phyloP scores from a whole-genome alignment of 192 early-diverging fungal genomes.

The Spinellus fusiger region DNA sequence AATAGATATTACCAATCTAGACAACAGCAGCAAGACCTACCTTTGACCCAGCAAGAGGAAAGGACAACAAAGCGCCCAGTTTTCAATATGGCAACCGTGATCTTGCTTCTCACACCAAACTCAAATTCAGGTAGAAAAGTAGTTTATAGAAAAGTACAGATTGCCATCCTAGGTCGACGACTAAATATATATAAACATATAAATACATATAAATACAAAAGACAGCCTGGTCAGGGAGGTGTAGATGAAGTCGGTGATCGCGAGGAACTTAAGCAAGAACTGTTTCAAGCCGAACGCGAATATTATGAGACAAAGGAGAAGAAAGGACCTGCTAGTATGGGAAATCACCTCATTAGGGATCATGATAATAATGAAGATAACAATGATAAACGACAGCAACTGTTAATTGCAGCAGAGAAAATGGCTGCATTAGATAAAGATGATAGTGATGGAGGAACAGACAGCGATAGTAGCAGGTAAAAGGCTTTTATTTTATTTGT shows the following conservation, averaged over 20 bases:
- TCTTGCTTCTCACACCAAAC: constrained; percentile 68
- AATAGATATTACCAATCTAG: too few relatives aligned
- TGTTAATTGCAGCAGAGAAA: constrained; percentile 43
- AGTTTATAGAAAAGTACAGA: too few relatives aligned
- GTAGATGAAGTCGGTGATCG: constrained; percentile 49
- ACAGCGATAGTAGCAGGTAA: constrained; percentile 37
- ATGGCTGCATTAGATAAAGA: constrained; percentile 48
- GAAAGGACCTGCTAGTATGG: constrained; percentile 10
- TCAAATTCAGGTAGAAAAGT: constrained; percentile 56
- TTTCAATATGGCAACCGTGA: constrained; percentile 62
- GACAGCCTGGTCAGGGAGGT: constrained; percentile 61
- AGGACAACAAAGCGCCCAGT: constrained; percentile 54
- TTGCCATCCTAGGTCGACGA: neutral
- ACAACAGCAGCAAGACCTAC: constrained; percentile 70
- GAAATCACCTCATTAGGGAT: constrained; percentile 3
- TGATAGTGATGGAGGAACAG: constrained; percentile 52
- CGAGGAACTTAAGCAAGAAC: constrained; percentile 56
- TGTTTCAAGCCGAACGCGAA: constrained; percentile 59
- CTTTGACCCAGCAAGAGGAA: constrained; percentile 71
- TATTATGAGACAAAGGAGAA: constrained; percentile 49
- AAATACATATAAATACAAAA: constrained; percentile 13
- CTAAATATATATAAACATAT: neutral
- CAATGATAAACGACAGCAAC: constrained; percentile 26
- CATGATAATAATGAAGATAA: constrained; percentile 29
- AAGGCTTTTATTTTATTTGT: neutral